Evolutionary conservation across 2,329 filamentous ascomycete genomes (phyloP), one percentile per base, ranked within the genome.

Genomic region (Lanzia echinophila): DNA sequence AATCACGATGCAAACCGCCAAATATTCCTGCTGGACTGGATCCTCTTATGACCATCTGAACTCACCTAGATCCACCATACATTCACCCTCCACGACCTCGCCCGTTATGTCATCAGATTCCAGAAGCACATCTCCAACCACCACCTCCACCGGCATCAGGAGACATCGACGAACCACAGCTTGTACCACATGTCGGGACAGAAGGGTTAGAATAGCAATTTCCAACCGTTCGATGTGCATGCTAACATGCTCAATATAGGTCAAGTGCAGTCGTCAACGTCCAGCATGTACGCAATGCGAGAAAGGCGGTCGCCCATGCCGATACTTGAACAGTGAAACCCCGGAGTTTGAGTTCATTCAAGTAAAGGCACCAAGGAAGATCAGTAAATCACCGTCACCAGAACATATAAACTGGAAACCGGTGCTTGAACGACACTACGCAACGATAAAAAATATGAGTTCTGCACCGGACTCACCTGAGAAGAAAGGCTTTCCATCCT

Each of bases 271-370:
- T 13, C 49, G 41, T 24, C 38, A 51, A n/a, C 44, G 41, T 24
- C 49, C 49, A 17, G 31, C 11, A 13, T 51, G 49, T 15, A 28
- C 17, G 4, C 49, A 45, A 6, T 51, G 49, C 34, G 17, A 24
- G 11, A 51, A 51, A 22, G 32, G 41, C 3, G 41, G 41, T 6
- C 49, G 49, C 24, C 28, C 31, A 12, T 51, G 49, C 19, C 44
- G 19, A 51, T 51, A 51, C 31, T 32, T 50, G 17, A 42, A 50
- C 47, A 50, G 47, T 19, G 47, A 50, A 39, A 43, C 32, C 22
- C 49, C 39, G 6, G 39, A 51, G n/a, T 51, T 45, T 22, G 49
- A 51, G 28, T 45, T 51, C 19, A 51, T 51, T 6, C 33, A 43
- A 20, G 39, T 45, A 3, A 43, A 33, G n/a, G 11, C 41, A 24